Evolutionary conservation across 1,284 basidiomycete genomes (phyloP).

Genomic region (Rhodotorula sp.): DNA sequence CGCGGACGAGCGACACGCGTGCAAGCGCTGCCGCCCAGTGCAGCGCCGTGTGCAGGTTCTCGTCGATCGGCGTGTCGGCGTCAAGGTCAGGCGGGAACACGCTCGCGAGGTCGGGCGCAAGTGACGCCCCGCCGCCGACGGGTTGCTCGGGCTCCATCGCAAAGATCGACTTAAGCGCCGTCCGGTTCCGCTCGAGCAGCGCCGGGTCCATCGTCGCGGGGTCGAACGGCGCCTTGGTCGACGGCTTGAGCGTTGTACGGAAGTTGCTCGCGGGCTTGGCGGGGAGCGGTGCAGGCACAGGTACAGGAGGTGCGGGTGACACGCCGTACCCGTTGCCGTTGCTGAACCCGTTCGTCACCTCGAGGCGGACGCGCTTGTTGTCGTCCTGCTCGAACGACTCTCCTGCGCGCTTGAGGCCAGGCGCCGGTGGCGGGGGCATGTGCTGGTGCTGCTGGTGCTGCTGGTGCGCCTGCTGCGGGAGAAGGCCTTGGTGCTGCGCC

Average conservation of each 20-base stretch:
- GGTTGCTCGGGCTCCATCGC: constrained; percentile 23
- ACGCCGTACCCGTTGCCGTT: constrained; percentile 2
- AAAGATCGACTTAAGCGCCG: constrained; percentile 39
- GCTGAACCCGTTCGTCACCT: constrained; percentile 19
- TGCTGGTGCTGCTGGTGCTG: constrained; percentile 9
- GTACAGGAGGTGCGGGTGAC: neutral
- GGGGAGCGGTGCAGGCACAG: constrained; percentile 6
- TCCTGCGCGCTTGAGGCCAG: constrained; percentile 21
- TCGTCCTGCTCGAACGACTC: constrained; percentile 31
- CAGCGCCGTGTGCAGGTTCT: constrained; percentile 90
- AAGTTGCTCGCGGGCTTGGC: constrained; percentile 14
- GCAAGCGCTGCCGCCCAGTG: constrained; percentile 91
- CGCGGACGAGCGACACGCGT: constrained; percentile 63
- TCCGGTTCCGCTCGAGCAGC: constrained; percentile 23
- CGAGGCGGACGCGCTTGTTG: constrained; percentile 23
- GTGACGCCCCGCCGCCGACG: neutral
- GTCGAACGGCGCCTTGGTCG: constrained; percentile 14
- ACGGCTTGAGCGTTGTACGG: constrained; percentile 30
- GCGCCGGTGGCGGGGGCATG: constrained; percentile 3
- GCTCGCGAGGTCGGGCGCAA: constrained; percentile 17
- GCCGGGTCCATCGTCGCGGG: constrained; percentile 1
- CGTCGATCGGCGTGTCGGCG: constrained; percentile 81
- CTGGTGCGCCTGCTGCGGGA: constrained; percentile 47
- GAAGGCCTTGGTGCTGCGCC: constrained; percentile 78
- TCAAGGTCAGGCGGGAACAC: constrained; percentile 56